A percentile compares a stretch with the other conserved stretches of the same genome.
These are phyloP conservation scores for Psidium guajava DNA, from an alignment of 345 rosid species.

Conservation along the genomic window DNA sequence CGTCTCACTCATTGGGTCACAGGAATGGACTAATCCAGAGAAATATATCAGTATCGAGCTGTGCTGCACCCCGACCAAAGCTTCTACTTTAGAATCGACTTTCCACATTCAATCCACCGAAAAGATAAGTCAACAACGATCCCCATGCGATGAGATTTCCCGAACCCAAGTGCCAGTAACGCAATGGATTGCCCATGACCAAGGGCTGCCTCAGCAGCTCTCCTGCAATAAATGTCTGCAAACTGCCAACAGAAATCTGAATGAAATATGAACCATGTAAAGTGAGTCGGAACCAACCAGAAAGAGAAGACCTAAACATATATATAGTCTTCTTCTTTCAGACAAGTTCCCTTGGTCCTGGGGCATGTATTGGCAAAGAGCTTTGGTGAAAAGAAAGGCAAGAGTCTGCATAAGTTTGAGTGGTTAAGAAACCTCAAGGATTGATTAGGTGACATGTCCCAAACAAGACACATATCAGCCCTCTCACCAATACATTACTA, in stretches of 20 bases:
- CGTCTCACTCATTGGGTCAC: neutral
- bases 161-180: neutral
- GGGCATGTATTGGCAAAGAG: neutral
- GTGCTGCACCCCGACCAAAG: neutral
- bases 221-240: neutral
- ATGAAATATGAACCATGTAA: neutral
- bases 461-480: neutral
- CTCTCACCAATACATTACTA: neutral
- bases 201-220: neutral
- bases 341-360: neutral
- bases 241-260: neutral
- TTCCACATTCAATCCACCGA: neutral
- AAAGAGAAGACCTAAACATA: neutral
- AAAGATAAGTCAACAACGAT: neutral
- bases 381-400: neutral
- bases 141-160: neutral
- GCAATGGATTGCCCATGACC: neutral
- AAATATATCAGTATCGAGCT: neutral
- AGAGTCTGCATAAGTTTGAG: neutral
- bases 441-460: constrained; percentile 1
- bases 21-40: neutral
- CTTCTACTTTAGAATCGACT: neutral
- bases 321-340: neutral
- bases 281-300: neutral
- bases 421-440: neutral